Base-by-base conservation (phyloP, 768 basidiomycete species). In the Mycena albidolilacea region DNA sequence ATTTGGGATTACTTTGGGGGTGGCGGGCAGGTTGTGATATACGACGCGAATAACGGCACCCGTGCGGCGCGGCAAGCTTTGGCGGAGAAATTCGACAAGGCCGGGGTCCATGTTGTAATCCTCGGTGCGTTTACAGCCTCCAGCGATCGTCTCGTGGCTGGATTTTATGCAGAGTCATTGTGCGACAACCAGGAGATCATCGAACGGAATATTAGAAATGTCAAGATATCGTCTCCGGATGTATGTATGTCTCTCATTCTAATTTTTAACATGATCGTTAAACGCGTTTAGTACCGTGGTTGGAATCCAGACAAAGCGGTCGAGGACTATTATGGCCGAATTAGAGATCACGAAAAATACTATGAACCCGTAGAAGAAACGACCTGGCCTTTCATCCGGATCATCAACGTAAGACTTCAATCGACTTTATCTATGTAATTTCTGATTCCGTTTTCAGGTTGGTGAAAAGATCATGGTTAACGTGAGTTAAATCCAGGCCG, bases 201-300 rank as follows among this genome's bases (percentile, higher is more conserved):
- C 73, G 93, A 97, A 76, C 91, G 89, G 3, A 99, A 99, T 79
- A 99, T 98, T 65, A 90, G 98, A 58, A 95, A 90, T 75, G 97
- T 99, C 83, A 98, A 99, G 88, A 95, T 99, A 61, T 98, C 97
- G 9, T 98, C 97, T 15, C 98, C 97, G 5, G 97, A 99, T 81
- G 97, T 97, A 78, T 52, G 95, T 30, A 30, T 87, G 21, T 10
- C 37, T 50, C 44, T 55, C 68, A 61, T 14, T 48, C 21, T 69
- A 41, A 77, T 52, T 76, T 54, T 30, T 43, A 8, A 43, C n/a
- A n/a, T n/a, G 52, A 76, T 10, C 55, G 78, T 67, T 19, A 21
- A 12, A 54, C 41, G 10, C 21, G 11, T 23, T 7, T 77, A 98
- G 97, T 99, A 99, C 81, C 91, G 92, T 59, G 91, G 89, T 17